phyloP scores from a whole-genome alignment of 2,329 filamentous ascomycete species.

The Chaetomium sp. region DNA sequence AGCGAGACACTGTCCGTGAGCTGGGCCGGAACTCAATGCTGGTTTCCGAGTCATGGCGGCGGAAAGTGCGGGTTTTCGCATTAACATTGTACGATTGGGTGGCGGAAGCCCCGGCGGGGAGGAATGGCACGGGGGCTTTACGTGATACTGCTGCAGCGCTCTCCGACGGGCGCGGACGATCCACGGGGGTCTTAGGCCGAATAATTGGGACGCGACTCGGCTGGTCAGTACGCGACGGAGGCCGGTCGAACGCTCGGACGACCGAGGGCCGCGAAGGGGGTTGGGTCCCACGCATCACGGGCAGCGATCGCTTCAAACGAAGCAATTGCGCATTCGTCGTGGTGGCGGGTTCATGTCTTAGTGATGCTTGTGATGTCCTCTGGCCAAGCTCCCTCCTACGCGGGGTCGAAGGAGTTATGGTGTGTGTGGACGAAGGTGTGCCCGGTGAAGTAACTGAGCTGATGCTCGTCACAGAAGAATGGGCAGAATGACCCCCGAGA shows the following conservation, averaged over 20 bases:
- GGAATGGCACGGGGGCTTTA: constrained; percentile 64
- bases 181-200: constrained; percentile 66
- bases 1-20: constrained; percentile 53
- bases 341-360: constrained; percentile 51
- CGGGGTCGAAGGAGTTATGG: constrained; percentile 52
- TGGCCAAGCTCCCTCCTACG: constrained; percentile 53
- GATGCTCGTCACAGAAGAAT: constrained; percentile 58
- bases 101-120: constrained; percentile 64
- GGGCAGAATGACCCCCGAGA: constrained; percentile 56
- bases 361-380: constrained; percentile 47
- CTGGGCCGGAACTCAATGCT: constrained; percentile 50
- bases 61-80: constrained; percentile 65
- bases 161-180: constrained; percentile 49
- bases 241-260: constrained; percentile 45
- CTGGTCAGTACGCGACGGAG: constrained; percentile 51
- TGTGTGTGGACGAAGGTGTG: constrained; percentile 48
- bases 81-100: constrained; percentile 66
- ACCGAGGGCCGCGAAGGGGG: constrained; percentile 44
- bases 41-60: constrained; percentile 77
- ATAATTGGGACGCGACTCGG: constrained; percentile 43
- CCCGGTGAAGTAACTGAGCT: constrained; percentile 48
- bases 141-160: constrained; percentile 46
- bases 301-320: constrained; percentile 59
- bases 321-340: constrained; percentile 60
- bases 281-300: constrained; percentile 48